A percentile compares a stretch with the other conserved stretches of the same genome.
Conservation (phyloP, 2,329 filamentous ascomycete species). For the Emergomyces africanus region DNA sequence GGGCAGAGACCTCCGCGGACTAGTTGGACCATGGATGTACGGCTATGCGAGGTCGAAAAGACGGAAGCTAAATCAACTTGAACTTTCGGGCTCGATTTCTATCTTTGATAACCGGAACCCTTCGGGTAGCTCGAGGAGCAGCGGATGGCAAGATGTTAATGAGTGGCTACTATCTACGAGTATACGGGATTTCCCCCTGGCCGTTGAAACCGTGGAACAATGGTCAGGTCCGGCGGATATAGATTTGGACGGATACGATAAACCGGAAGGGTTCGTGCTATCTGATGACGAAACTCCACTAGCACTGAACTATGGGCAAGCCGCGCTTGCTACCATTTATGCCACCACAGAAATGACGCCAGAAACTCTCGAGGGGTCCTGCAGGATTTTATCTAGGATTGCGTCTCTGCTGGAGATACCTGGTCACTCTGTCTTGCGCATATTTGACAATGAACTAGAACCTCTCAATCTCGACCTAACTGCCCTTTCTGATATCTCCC, state of each 20-base stretch:
- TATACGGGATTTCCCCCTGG: conserved; percentile 35
- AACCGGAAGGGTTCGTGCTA: conserved; percentile 25
- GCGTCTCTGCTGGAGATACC: conserved; percentile 39
- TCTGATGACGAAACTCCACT: conserved; percentile 32
- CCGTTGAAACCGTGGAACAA: conserved; percentile 38
- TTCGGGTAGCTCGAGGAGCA: conserved; percentile 11
- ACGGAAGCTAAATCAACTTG: conserved; percentile 31
- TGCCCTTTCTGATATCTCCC: conserved; percentile 24
- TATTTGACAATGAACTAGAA: conserved; percentile 13
- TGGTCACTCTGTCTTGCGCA: conserved; percentile 25
- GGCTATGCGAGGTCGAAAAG: conserved; percentile 44
- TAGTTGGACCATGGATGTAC: conserved; percentile 53
- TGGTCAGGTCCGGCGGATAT: conserved; percentile 50
- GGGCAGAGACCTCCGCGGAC: conserved; percentile 42
- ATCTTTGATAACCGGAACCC: conserved; percentile 6
- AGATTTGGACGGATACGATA: conserved; percentile 43
- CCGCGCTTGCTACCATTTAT: conserved; percentile 48
- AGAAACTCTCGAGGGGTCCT: conserved; percentile 35
- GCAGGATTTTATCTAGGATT: conserved; percentile 38
- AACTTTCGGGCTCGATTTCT: conserved; percentile 18
- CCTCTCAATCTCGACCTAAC: conserved; percentile 21
- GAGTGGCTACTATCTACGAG: conserved; percentile 46
- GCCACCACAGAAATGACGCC: conserved; percentile 34
- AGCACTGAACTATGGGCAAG: conserved; percentile 39
- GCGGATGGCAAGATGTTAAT: conserved; percentile 46